Evolutionary conservation across 2,329 filamentous ascomycete genomes (phyloP).

Genomic region (Venturia pyrina): DNA sequence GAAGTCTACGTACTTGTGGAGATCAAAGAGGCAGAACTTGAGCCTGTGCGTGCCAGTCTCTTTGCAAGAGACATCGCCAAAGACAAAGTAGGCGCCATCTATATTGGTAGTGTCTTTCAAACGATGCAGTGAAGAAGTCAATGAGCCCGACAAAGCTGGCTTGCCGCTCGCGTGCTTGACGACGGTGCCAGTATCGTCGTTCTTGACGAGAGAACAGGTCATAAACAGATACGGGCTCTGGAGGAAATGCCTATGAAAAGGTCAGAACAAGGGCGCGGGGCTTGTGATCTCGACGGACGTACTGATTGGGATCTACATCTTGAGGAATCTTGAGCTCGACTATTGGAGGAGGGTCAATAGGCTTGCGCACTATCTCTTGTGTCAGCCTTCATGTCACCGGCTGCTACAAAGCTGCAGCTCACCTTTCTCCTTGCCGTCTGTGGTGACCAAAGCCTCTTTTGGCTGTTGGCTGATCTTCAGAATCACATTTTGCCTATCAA

Average conservation of each 20-base stretch:
- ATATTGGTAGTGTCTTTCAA: constrained; percentile 63
- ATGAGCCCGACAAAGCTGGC: constrained; percentile 57
- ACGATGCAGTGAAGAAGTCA: constrained; percentile 72
- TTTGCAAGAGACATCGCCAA: constrained; percentile 74
- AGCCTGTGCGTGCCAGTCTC: constrained; percentile 62
- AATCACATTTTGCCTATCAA: constrained; percentile 42
- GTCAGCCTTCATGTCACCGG: constrained; percentile 12
- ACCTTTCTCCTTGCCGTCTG: constrained; percentile 66
- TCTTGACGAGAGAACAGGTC: constrained; percentile 43
- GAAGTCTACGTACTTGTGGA: constrained; percentile 42
- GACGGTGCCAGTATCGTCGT: constrained; percentile 36
- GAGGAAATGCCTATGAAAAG: constrained; percentile 42
- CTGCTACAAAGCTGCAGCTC: constrained; percentile 16
- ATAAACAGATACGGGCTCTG: constrained; percentile 58
- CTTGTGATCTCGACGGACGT: neutral
- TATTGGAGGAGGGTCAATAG: constrained; percentile 79
- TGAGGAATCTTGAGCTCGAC: constrained; percentile 55
- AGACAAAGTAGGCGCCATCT: constrained; percentile 84
- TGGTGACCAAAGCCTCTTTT: constrained; percentile 53
- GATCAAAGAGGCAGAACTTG: constrained; percentile 69
- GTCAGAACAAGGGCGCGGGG: constrained; percentile 15
- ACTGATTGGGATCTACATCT: constrained; percentile 35
- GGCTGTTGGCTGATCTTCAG: constrained; percentile 58
- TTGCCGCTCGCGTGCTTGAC: constrained; percentile 25
- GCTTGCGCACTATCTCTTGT: constrained; percentile 57